These are phyloP conservation scores for Gracilariopsis chorda DNA, from an alignment of 23 red algal species.

Conservation along the genomic window DNA sequence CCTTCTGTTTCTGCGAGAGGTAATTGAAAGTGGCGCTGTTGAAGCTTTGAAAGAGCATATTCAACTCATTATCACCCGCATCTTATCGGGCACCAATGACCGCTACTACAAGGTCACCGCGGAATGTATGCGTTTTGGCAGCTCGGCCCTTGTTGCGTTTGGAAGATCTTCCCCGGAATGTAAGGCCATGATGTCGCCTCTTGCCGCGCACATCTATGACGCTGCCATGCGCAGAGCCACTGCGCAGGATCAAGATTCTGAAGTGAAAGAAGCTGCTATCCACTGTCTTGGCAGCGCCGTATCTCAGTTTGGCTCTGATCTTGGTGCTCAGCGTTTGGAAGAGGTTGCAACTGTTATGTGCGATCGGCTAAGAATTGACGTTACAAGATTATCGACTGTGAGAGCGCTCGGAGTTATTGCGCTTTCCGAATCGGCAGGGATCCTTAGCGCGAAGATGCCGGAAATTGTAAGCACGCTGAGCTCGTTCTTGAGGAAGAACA, in stretches of 20 bases:
- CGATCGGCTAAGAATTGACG: constrained; percentile 56
- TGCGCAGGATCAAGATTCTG: constrained; percentile 82
- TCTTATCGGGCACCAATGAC: constrained; percentile 57
- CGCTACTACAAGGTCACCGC: constrained; percentile 84
- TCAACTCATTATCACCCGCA: constrained; percentile 20
- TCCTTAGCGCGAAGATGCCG: constrained; percentile 19
- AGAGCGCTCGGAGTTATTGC: constrained; percentile 31
- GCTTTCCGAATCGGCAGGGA: constrained; percentile 25
- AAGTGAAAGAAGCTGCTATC: constrained; percentile 81
- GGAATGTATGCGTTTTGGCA: constrained; percentile 64
- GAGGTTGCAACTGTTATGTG: constrained; percentile 33
- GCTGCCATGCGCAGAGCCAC: constrained; percentile 53
- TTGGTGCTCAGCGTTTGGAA: constrained; percentile 44
- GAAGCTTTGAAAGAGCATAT: constrained; percentile 17
- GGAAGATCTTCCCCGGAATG: constrained; percentile 28
- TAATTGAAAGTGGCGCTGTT: constrained; percentile 45
- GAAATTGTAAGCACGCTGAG: constrained; percentile 23
- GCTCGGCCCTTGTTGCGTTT: constrained; percentile 34
- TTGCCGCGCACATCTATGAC: constrained; percentile 46
- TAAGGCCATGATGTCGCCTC: constrained; percentile 8
- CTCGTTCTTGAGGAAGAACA: constrained; percentile 66
- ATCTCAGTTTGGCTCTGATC: constrained; percentile 31
- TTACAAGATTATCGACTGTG: constrained; percentile 51
- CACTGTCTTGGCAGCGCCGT: constrained; percentile 50
- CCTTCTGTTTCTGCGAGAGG: constrained; percentile 35